A percentile compares a stretch with the other conserved stretches of the same genome.
Conservation (phyloP, 1,284 basidiomycete species). For the Rhodotorula sp. region DNA sequence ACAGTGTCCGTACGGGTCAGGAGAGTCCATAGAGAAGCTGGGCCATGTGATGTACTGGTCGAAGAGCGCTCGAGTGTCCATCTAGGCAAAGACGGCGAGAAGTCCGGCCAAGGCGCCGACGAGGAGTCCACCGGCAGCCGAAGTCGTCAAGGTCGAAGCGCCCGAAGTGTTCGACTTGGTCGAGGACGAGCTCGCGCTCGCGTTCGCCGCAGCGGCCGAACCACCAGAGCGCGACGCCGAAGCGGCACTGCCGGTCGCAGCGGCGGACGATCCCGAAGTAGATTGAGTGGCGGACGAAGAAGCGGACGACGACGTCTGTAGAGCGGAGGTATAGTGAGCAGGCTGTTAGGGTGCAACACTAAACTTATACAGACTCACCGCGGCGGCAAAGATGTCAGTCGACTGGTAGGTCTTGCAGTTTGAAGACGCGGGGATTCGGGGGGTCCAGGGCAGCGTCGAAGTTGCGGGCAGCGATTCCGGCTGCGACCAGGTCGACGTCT, state of each 20-base stretch:
- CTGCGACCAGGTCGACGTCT: conserved; percentile 30
- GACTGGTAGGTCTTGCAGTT: conserved; percentile 63
- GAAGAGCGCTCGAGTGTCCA: not conserved
- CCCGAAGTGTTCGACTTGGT: conserved; percentile 1
- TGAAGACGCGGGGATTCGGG: conserved; percentile 60
- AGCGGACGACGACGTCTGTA: not conserved
- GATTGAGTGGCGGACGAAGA: not conserved
- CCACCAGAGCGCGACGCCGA: conserved; percentile 2
- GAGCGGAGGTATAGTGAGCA: not conserved
- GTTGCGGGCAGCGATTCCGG: conserved; percentile 61
- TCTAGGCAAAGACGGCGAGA: not conserved
- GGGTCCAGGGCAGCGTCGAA: conserved; percentile 61
- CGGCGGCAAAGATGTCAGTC: conserved; percentile 55
- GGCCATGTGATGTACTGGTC: no score
- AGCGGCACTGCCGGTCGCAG: conserved; percentile 5
- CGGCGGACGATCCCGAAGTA: conserved; percentile 29
- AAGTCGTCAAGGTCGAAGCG: conserved; percentile 1
- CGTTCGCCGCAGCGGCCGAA: not conserved
- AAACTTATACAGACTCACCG: conserved; percentile 2
- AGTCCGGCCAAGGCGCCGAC: not conserved
- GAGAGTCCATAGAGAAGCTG: no score
- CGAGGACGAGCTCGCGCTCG: conserved; percentile 38
- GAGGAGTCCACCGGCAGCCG: not conserved
- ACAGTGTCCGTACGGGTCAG: no score
- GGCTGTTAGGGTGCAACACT: no score